A percentile compares a stretch with the other conserved stretches of the same genome.
Conservation (phyloP, 2,329 filamentous ascomycete genomes). For the Didymellaceae sp. region DNA sequence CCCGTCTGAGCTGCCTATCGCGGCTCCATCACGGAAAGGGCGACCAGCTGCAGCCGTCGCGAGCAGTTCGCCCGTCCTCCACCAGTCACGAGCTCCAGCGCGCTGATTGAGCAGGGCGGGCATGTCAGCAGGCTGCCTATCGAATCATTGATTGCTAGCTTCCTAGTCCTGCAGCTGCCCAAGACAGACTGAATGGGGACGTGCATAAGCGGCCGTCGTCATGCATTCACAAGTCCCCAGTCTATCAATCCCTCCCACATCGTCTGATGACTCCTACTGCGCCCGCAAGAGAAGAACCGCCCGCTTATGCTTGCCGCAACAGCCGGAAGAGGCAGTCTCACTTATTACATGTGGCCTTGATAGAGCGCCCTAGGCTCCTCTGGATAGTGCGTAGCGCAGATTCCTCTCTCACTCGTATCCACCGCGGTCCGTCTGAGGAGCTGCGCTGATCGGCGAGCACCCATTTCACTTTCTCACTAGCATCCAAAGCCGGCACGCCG, state of each 20-base stretch:
- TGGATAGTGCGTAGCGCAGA: conserved; percentile 3
- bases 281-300: conserved; percentile 11
- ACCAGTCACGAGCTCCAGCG: conserved; percentile 33
- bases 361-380: conserved; percentile 20
- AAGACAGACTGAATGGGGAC: conserved; percentile 23
- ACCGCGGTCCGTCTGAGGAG: conserved; percentile 25
- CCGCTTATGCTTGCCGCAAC: conserved; percentile 45
- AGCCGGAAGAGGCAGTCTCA: conserved; percentile 42
- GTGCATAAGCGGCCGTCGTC: conserved; percentile 48
- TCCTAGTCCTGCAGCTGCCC: conserved; percentile 28
- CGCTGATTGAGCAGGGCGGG: conserved; percentile 43
- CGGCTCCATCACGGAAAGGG: conserved; percentile 30
- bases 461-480: conserved; percentile 30
- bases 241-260: conserved; percentile 16
- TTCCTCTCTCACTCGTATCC: conserved; percentile 23
- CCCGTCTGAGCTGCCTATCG: conserved; percentile 31
- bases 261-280: conserved; percentile 16
- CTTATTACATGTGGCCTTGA: conserved; percentile 34
- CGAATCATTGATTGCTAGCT: conserved; percentile 41
- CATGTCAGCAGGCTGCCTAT: conserved; percentile 40
- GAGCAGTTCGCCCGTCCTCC: conserved; percentile 17
- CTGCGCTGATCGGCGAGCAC: conserved; percentile 34
- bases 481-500: conserved; percentile 5
- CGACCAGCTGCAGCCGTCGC: conserved; percentile 15
- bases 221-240: conserved; percentile 39